Evolutionary conservation across 140 eudicot species (phyloP).

Genomic region (Ambrosia hybrid): DNA sequence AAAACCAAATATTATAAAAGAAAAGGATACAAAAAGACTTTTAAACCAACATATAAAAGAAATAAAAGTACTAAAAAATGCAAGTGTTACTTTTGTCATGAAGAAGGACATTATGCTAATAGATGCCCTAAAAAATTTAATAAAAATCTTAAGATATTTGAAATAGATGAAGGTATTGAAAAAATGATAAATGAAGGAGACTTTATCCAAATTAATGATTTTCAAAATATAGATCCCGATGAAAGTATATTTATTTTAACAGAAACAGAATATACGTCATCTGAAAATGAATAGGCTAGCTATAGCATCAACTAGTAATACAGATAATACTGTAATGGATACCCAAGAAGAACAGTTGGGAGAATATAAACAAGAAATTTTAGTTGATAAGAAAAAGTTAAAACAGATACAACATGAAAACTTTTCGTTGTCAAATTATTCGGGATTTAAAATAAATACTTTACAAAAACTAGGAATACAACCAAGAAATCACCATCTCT

Average conservation of each 20-base stretch:
- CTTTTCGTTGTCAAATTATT: conserved; percentile 6
- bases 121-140: background rate
- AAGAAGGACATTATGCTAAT: too few species aligned
- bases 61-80: too few species aligned
- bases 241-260: conserved; percentile 8
- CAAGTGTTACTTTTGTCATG: too few species aligned
- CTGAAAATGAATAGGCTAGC: background rate
- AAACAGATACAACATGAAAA: conserved; percentile 23
- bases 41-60: too few species aligned
- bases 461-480: too few species aligned
- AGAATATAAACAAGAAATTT: background rate
- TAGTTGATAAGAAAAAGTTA: conserved; percentile 9
- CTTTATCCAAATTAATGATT: too few species aligned
- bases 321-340: too few species aligned
- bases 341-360: background rate
- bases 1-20: background rate
- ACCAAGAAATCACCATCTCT: too few species aligned
- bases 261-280: background rate
- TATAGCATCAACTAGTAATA: background rate
- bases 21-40: background rate
- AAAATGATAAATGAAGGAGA: too few species aligned
- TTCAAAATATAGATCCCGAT: background rate
- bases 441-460: conserved; percentile 2
- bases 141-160: too few species aligned
- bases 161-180: background rate